Conservation (phyloP, 768 basidiomycete species). For the Termitomyces heimii region DNA sequence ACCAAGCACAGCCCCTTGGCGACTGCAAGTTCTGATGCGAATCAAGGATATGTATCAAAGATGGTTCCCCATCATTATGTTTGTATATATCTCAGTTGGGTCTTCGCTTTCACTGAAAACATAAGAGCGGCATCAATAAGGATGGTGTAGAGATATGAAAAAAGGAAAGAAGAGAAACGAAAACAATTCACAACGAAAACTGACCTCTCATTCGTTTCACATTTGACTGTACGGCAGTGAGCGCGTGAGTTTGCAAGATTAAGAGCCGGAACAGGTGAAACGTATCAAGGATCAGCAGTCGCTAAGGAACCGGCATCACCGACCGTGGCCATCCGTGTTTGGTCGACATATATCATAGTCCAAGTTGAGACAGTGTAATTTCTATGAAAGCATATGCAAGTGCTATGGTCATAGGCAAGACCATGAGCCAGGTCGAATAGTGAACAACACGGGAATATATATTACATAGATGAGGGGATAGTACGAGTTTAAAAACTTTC, state of each 20-base stretch:
- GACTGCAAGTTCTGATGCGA: slow-evolving; percentile 12
- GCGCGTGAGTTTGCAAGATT: not conserved
- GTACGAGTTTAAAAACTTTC: too few species aligned
- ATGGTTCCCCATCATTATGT: slow-evolving; percentile 8
- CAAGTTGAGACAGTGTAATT: not conserved
- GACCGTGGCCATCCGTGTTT: not conserved
- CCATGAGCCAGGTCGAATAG: not conserved
- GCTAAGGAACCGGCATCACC: not conserved
- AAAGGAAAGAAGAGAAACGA: not conserved
- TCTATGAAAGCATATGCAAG: not conserved
- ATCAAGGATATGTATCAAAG: slow-evolving; percentile 12
- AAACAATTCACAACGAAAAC: not conserved
- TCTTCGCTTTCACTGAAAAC: not conserved
- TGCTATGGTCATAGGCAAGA: not conserved
- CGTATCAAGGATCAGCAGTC: not conserved
- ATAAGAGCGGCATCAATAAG: not conserved
- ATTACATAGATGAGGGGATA: too few species aligned
- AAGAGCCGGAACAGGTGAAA: not conserved
- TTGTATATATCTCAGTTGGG: not conserved
- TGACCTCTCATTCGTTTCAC: not conserved
- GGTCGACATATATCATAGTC: not conserved
- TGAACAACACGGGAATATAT: too few species aligned
- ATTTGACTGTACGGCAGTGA: not conserved
- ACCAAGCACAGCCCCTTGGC: slow-evolving; percentile 15
- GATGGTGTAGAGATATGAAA: not conserved